Percentiles rank a stretch among this genome's conserved stretches.
Conservation (phyloP, 2,329 filamentous ascomycete genomes). For the Hirsutella thompsonii region DNA sequence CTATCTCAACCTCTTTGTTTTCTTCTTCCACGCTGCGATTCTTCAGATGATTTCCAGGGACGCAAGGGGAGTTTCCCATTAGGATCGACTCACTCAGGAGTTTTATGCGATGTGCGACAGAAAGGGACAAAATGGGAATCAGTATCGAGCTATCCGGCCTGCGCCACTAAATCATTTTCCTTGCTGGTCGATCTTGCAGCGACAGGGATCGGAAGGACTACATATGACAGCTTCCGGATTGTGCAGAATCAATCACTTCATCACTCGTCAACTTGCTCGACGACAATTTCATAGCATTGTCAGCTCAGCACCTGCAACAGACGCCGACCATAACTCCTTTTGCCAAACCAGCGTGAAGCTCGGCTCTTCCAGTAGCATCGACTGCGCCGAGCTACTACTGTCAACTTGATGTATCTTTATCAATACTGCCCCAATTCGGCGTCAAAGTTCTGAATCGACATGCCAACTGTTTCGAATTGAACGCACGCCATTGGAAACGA, state of each 20-base stretch:
- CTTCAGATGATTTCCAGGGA: slow-evolving; percentile 16
- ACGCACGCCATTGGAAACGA: slow-evolving; percentile 5
- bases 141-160: slow-evolving; percentile 20
- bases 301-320: slow-evolving; percentile 20
- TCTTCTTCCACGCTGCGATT: slow-evolving; percentile 11
- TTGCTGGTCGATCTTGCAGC: slow-evolving; percentile 23
- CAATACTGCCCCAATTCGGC: slow-evolving; percentile 12
- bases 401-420: slow-evolving; percentile 18
- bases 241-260: slow-evolving; percentile 26
- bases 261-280: slow-evolving; percentile 24
- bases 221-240: slow-evolving; percentile 26
- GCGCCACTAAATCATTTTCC: slow-evolving; percentile 17
- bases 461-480: slow-evolving; percentile 12
- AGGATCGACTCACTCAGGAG: slow-evolving; percentile 21
- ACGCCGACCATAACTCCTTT: slow-evolving; percentile 18
- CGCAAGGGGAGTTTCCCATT: slow-evolving; percentile 13
- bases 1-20: slow-evolving; percentile 11
- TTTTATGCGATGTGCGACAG: slow-evolving; percentile 24
- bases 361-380: slow-evolving; percentile 19
- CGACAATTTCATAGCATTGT: slow-evolving; percentile 23
- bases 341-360: slow-evolving; percentile 17
- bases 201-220: slow-evolving; percentile 23
- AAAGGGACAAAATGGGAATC: slow-evolving; percentile 20
- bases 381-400: slow-evolving; percentile 15
- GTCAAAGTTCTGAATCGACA: slow-evolving; percentile 13